These are phyloP conservation scores for Cucurbitaria berberidis DNA, from an alignment of 2,329 filamentous ascomycete species.

Conservation along the genomic window DNA sequence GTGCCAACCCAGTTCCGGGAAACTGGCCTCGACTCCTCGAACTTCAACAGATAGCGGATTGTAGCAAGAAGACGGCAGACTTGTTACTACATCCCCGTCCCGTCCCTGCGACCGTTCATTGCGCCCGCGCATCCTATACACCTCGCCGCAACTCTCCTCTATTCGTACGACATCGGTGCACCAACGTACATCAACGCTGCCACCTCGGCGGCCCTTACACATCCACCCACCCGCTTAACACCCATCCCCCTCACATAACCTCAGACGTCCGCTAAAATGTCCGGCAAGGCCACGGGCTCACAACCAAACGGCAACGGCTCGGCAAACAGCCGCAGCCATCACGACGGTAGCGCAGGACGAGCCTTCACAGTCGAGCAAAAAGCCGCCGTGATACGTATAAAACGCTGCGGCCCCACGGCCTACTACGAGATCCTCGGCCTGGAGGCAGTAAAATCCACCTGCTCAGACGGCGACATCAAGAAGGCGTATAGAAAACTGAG, in stretches of 20 bases:
- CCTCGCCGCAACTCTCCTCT: neutral
- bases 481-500: slow-evolving; percentile 97
- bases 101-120: neutral
- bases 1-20: slow-evolving; percentile 33
- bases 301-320: slow-evolving; percentile 48
- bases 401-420: slow-evolving; percentile 79
- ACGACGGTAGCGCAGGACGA: slow-evolving; percentile 76
- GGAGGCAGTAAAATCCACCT: slow-evolving; percentile 66
- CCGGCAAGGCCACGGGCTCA: slow-evolving; percentile 53
- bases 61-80: too few relatives aligned
- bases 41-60: slow-evolving; percentile 24
- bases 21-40: slow-evolving; percentile 34
- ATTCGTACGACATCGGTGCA: slow-evolving; percentile 8
- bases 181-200: slow-evolving; percentile 10
- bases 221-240: slow-evolving; percentile 1
- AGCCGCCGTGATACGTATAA: slow-evolving; percentile 86
- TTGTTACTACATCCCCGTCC: too few relatives aligned
- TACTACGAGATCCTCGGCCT: slow-evolving; percentile 95
- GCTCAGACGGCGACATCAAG: slow-evolving; percentile 86
- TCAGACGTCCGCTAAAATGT: slow-evolving; percentile 39
- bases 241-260: slow-evolving; percentile 3
- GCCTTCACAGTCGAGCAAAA: slow-evolving; percentile 90
- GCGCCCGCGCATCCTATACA: slow-evolving; percentile 1
- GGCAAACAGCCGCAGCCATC: slow-evolving; percentile 65
- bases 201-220: slow-evolving; percentile 10